Evolutionary conservation across 495 filamentous ascomycete species (phyloP).

Genomic region (Penicillium dipodomyicola): DNA sequence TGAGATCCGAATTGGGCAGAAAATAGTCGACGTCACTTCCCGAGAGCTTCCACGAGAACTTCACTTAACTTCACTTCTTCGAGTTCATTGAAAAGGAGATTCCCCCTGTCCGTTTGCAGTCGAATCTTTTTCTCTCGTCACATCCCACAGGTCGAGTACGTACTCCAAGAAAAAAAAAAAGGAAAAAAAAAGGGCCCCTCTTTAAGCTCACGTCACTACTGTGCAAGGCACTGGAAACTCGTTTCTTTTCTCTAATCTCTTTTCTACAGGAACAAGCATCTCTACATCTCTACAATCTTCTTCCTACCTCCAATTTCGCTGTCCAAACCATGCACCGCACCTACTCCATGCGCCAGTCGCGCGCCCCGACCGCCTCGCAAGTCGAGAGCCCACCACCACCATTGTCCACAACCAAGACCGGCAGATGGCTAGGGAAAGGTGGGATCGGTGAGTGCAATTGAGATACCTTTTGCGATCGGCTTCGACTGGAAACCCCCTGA

Average conservation of each 20-base stretch:
- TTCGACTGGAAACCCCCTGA: neutral
- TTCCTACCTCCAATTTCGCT: conserved; percentile 3
- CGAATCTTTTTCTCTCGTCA: conserved; percentile 21
- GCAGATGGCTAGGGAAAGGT: conserved; percentile 79
- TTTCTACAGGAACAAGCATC: conserved; percentile 21
- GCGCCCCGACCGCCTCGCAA: conserved; percentile 87
- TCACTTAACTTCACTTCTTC: neutral
- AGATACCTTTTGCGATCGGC: neutral
- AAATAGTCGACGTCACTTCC: conserved; percentile 43
- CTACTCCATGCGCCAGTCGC: conserved; percentile 96
- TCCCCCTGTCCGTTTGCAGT: conserved; percentile 34
- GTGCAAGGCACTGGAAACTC: conserved; percentile 31
- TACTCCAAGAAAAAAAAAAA: conserved; percentile 4
- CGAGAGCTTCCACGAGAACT: conserved; percentile 11
- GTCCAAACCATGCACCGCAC: conserved; percentile 79
- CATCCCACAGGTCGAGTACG: conserved; percentile 22
- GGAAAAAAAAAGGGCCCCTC: conserved; percentile 15
- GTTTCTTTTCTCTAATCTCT: conserved; percentile 19
- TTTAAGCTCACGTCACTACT: conserved; percentile 41
- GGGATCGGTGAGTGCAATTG: conserved; percentile 70
- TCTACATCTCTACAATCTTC: conserved; percentile 8
- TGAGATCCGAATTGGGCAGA: neutral
- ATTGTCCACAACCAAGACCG: conserved; percentile 82
- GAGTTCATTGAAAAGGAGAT: neutral
- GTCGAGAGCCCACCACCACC: conserved; percentile 92